These are phyloP conservation scores for Dictyostelium intermedium DNA, from an alignment of 78 protist genomes.

Conservation along the genomic window DNA sequence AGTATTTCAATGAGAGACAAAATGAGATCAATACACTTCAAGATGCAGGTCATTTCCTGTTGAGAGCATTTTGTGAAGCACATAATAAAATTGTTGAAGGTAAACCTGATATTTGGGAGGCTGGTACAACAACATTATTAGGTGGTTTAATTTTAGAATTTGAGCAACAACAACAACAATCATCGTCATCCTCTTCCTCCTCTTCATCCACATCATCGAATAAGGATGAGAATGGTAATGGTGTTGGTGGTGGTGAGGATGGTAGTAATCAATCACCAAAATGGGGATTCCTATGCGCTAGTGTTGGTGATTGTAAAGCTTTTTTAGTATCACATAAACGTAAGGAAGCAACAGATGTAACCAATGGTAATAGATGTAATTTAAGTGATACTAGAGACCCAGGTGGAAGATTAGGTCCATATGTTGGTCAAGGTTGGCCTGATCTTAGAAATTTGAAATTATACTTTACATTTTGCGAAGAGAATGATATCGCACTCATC, in stretches of 20 bases:
- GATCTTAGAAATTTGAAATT: constrained; percentile 79
- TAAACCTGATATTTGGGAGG: constrained; percentile 81
- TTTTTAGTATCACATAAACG: constrained; percentile 18
- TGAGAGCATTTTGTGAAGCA: constrained; percentile 78
- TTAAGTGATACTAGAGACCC: constrained; percentile 68
- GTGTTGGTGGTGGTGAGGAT: not conserved
- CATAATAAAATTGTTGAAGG: constrained; percentile 72
- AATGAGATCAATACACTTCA: constrained; percentile 49
- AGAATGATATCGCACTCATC: constrained; percentile 74
- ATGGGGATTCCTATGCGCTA: constrained; percentile 82
- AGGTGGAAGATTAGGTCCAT: constrained; percentile 86
- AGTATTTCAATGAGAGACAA: constrained; percentile 48
- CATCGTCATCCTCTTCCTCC: not conserved
- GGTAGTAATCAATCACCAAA: not conserved
- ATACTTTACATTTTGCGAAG: constrained; percentile 71
- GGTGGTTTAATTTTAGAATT: constrained; percentile 80
- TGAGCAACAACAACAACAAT: not conserved
- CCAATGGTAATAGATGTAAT: constrained; percentile 81
- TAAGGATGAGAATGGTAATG: not conserved
- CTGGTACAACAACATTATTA: constrained; percentile 84
- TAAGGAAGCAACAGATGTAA: constrained; percentile 73
- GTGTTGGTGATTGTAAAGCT: constrained; percentile 89
- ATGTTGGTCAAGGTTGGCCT: constrained; percentile 86
- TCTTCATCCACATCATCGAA: not conserved
- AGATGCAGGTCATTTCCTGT: constrained; percentile 70